Percentiles rank a stretch among this genome's conserved stretches.
Evolutionary conservation across 2,329 filamentous ascomycete species (phyloP).

Genomic region (Dactylellina cionopaga): DNA sequence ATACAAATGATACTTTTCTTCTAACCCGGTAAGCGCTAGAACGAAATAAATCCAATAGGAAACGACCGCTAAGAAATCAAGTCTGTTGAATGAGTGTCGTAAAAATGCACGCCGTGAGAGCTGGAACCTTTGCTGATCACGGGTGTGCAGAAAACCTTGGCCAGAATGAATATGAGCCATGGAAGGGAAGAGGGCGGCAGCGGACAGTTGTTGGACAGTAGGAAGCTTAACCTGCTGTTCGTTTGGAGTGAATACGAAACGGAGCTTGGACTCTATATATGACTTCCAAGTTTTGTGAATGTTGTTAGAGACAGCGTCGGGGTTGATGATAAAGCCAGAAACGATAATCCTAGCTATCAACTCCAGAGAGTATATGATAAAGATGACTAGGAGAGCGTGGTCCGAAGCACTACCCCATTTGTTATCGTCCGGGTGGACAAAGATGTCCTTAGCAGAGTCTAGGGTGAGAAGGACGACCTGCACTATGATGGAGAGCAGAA

Average conservation of each 20-base stretch:
- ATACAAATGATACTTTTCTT: slow-evolving; percentile 77
- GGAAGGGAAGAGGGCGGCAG: slow-evolving; percentile 49
- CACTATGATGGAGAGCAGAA: slow-evolving; percentile 85
- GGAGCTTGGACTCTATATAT: slow-evolving; percentile 46
- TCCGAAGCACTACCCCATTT: slow-evolving; percentile 78
- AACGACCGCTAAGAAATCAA: slow-evolving; percentile 94
- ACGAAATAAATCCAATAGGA: slow-evolving; percentile 92
- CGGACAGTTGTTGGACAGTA: slow-evolving; percentile 45
- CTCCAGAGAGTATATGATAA: slow-evolving; percentile 89
- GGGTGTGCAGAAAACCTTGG: slow-evolving; percentile 55
- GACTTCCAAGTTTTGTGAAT: slow-evolving; percentile 65
- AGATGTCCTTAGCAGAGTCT: slow-evolving; percentile 79
- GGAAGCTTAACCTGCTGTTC: slow-evolving; percentile 51
- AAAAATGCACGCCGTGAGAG: slow-evolving; percentile 91
- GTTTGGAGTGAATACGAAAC: slow-evolving; percentile 77
- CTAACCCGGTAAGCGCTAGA: slow-evolving; percentile 75
- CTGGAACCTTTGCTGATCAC: slow-evolving; percentile 83
- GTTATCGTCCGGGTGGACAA: slow-evolving; percentile 68
- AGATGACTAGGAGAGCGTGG: slow-evolving; percentile 82
- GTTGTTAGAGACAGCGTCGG: slow-evolving; percentile 59
- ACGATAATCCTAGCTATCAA: slow-evolving; percentile 85
- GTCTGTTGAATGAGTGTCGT: slow-evolving; percentile 91
- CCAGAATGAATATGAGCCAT: slow-evolving; percentile 52
- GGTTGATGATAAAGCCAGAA: slow-evolving; percentile 91
- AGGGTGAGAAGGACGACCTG: slow-evolving; percentile 89